Evolutionary conservation across 768 basidiomycete genomes (phyloP).

Genomic region (Coprinellus aureogranulatus): DNA sequence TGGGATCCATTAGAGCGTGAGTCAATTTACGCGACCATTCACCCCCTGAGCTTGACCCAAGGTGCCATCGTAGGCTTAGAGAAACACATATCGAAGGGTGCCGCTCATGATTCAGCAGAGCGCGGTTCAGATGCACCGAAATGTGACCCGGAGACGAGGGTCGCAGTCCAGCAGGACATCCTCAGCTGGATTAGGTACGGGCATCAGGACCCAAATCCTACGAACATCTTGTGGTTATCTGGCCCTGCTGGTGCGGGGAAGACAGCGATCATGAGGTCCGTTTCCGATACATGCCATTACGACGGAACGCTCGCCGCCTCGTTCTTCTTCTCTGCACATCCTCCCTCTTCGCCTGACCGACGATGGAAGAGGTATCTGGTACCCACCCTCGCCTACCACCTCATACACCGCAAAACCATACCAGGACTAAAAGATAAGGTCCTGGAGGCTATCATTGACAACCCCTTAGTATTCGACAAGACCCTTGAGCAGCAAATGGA

Average conservation of each 20-base stretch:
- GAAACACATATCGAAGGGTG: background rate
- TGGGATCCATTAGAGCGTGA: too few relatives aligned
- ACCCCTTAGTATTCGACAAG: slow-evolving; percentile 15
- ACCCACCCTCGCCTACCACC: slow-evolving; percentile 30
- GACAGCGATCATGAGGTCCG: slow-evolving; percentile 24
- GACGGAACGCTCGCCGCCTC: slow-evolving; percentile 24
- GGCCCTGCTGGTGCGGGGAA: slow-evolving; percentile 28
- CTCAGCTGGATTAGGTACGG: background rate
- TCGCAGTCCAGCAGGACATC: background rate
- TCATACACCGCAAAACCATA: slow-evolving; percentile 11
- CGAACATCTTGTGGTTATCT: slow-evolving; percentile 17
- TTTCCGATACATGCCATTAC: slow-evolving; percentile 17
- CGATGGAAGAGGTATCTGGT: slow-evolving; percentile 21
- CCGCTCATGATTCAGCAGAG: background rate
- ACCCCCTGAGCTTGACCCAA: too few relatives aligned
- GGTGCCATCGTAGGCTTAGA: too few relatives aligned
- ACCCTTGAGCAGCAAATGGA: slow-evolving; percentile 14
- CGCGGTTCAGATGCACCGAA: background rate
- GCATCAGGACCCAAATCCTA: background rate
- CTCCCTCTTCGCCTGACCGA: slow-evolving; percentile 17
- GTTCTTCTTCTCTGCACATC: slow-evolving; percentile 36
- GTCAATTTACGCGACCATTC: too few relatives aligned
- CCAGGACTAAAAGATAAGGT: background rate
- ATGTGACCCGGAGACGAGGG: background rate
- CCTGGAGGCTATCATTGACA: slow-evolving; percentile 12